Evolutionary conservation across 352 stramenopile species (phyloP).

Genomic region (Globisporangium takayamanum): DNA sequence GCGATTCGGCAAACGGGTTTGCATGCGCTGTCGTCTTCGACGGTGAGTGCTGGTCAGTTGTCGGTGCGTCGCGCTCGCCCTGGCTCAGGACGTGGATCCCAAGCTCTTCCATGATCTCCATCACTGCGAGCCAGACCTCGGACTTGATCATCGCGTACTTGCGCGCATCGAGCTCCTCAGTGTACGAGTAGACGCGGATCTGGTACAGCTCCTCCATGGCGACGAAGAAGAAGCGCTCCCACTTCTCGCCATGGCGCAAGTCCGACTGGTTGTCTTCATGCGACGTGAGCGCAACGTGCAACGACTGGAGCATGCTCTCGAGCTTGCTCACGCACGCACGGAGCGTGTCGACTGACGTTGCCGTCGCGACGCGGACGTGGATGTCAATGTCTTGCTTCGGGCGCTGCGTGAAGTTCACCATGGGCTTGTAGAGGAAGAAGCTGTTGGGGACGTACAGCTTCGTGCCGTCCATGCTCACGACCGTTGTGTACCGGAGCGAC

Average conservation of each 20-base stretch:
- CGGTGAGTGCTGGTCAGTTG: background rate
- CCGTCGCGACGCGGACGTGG: slow-evolving; percentile 46
- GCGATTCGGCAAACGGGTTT: slow-evolving; percentile 38
- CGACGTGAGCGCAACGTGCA: slow-evolving; percentile 81
- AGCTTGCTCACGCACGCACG: slow-evolving; percentile 50
- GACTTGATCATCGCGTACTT: slow-evolving; percentile 88
- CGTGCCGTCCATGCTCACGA: slow-evolving; percentile 76
- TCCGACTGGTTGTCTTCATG: slow-evolving; percentile 83
- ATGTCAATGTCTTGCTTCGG: slow-evolving; percentile 82
- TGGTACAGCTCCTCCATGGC: slow-evolving; percentile 82
- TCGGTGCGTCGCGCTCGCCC: background rate
- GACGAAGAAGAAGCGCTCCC: slow-evolving; percentile 80
- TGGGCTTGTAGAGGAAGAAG: slow-evolving; percentile 88
- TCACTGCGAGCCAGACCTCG: slow-evolving; percentile 84
- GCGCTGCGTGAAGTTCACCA: slow-evolving; percentile 85
- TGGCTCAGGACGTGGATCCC: slow-evolving; percentile 52
- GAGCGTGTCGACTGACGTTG: slow-evolving; percentile 54
- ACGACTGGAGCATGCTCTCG: slow-evolving; percentile 75
- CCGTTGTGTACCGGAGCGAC: slow-evolving; percentile 76
- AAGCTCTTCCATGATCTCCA: slow-evolving; percentile 87
- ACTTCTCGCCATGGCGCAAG: slow-evolving; percentile 72
- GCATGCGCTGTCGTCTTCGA: slow-evolving; percentile 2
- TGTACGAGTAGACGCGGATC: slow-evolving; percentile 85
- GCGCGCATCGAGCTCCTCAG: slow-evolving; percentile 75
- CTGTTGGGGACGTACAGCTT: slow-evolving; percentile 83